Percentiles rank a stretch among this genome's conserved stretches.
These are phyloP conservation scores for Plicaturopsis crispa DNA, from an alignment of 768 basidiomycete species.

Conservation along the genomic window DNA sequence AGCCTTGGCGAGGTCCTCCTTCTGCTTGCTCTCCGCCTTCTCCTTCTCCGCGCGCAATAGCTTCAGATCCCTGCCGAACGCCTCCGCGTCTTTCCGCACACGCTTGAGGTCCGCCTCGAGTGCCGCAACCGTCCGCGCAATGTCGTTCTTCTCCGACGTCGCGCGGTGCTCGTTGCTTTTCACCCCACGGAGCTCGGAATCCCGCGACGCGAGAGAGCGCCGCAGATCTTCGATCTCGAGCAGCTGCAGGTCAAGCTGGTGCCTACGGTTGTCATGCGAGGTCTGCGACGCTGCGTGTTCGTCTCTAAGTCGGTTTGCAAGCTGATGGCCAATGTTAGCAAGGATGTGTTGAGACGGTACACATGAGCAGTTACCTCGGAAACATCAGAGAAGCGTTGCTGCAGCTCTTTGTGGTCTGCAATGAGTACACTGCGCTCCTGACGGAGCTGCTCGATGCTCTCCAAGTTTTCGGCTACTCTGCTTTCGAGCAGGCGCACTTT, in stretches of 20 bases:
- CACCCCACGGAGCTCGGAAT: constrained; percentile 52
- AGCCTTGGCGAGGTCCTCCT: constrained; percentile 46
- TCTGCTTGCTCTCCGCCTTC: constrained; percentile 43
- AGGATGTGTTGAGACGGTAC: background rate
- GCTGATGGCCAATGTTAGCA: constrained; percentile 22
- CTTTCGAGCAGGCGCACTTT: constrained; percentile 62
- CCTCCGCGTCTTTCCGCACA: constrained; percentile 69
- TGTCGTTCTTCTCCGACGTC: constrained; percentile 53
- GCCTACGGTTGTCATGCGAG: constrained; percentile 64
- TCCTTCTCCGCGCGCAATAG: constrained; percentile 62
- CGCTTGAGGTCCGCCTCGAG: constrained; percentile 71
- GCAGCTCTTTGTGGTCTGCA: constrained; percentile 65
- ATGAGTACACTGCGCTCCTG: constrained; percentile 68
- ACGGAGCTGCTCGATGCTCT: constrained; percentile 67
- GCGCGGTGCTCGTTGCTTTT: constrained; percentile 60
- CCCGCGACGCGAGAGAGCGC: constrained; percentile 52
- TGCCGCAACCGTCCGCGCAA: constrained; percentile 54
- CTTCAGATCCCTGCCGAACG: constrained; percentile 72
- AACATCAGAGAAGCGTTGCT: constrained; percentile 55
- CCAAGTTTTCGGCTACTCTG: constrained; percentile 61
- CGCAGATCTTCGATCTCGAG: constrained; percentile 75
- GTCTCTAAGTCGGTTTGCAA: constrained; percentile 52
- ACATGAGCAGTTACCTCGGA: constrained; percentile 45
- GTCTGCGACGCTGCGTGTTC: constrained; percentile 54
- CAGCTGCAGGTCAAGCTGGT: constrained; percentile 65